Conservation (phyloP, 1,284 basidiomycete species). For the Porodaedalea pini region DNA sequence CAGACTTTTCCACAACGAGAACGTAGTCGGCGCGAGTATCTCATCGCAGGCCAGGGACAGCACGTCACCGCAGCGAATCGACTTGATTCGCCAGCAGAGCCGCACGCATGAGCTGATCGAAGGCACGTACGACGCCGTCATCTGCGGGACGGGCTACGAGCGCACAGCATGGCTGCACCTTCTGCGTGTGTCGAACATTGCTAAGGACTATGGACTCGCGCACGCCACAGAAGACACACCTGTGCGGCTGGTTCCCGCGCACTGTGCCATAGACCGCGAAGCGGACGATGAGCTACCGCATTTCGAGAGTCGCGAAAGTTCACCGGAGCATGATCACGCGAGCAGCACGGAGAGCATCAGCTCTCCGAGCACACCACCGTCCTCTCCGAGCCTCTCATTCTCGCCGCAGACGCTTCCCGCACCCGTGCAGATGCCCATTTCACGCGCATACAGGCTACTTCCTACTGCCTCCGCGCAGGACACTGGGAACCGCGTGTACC, state of each 20-base stretch:
- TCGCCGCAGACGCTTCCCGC: constrained; percentile 21
- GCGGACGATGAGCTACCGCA: not conserved
- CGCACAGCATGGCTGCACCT: constrained; percentile 48
- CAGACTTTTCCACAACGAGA: constrained; percentile 38
- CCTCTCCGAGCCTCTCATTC: constrained; percentile 30
- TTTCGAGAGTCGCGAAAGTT: not conserved
- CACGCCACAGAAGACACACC: constrained; percentile 24
- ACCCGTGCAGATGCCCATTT: constrained; percentile 39
- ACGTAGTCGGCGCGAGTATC: constrained; percentile 37
- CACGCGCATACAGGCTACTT: constrained; percentile 44
- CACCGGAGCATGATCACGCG: not conserved
- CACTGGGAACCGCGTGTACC: constrained; percentile 45
- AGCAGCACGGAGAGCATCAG: constrained; percentile 1
- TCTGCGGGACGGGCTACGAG: constrained; percentile 58
- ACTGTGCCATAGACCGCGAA: constrained; percentile 1
- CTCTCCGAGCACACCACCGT: constrained; percentile 28
- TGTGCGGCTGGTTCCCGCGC: constrained; percentile 21
- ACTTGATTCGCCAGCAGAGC: constrained; percentile 38
- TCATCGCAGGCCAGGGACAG: constrained; percentile 21
- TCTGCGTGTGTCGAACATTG: constrained; percentile 42
- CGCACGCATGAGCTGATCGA: constrained; percentile 33
- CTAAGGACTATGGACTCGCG: constrained; percentile 40
- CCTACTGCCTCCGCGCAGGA: constrained; percentile 28
- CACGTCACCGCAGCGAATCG: constrained; percentile 25
- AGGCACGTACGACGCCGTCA: constrained; percentile 45